phyloP scores from a whole-genome alignment of 257 asterid species.

The Scutellaria minor region DNA sequence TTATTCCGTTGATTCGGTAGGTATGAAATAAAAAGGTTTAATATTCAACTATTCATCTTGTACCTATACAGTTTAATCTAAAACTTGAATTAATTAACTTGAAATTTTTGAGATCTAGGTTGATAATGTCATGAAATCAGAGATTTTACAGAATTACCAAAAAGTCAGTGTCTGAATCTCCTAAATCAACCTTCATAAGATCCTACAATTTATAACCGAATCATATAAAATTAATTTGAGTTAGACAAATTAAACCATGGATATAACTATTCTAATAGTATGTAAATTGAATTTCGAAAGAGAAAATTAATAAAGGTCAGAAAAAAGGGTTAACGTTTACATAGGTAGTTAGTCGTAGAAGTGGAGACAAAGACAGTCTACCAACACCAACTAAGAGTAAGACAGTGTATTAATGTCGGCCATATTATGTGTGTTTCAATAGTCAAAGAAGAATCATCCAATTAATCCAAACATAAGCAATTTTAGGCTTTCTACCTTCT shows the following conservation, averaged over 20 bases:
- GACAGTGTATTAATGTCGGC: slow-evolving; percentile 46
- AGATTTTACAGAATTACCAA: neutral
- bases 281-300: too few species aligned
- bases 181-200: neutral
- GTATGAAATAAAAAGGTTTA: too few species aligned
- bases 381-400: slow-evolving; percentile 29
- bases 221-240: neutral
- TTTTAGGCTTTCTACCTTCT: neutral
- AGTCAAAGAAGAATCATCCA: slow-evolving; percentile 36
- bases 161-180: neutral
- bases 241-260: neutral
- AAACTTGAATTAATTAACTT: too few species aligned
- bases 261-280: too few species aligned
- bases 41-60: too few species aligned
- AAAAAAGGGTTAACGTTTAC: too few species aligned
- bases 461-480: neutral
- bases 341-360: neutral
- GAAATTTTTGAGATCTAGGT: too few species aligned
- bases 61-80: too few species aligned
- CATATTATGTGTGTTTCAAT: slow-evolving; percentile 29
- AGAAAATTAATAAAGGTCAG: too few species aligned
- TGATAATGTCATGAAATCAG: too few species aligned
- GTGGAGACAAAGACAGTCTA: slow-evolving; percentile 26
- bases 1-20: too few species aligned
- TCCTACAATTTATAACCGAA: neutral